phyloP scores from a whole-genome alignment of 805 yeast genomes.

The Lipomyces japonicus region DNA sequence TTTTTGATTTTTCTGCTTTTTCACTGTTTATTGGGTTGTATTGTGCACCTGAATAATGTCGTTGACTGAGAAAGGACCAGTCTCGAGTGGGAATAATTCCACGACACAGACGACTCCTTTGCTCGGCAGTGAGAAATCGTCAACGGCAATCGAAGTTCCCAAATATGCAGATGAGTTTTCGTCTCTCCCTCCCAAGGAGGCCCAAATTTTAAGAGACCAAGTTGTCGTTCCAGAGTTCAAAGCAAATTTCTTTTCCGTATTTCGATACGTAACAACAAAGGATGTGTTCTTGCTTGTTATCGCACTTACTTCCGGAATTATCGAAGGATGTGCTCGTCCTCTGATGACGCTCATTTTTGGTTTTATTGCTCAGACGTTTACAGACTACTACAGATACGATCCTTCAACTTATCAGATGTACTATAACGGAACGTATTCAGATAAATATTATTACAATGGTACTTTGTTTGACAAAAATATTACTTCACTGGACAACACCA shows the following conservation, averaged over 20 bases:
- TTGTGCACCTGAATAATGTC: too few relatives aligned
- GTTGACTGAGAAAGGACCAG: too few relatives aligned
- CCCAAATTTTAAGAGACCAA: slow-evolving; percentile 38
- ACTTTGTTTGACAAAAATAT: slow-evolving; percentile 10
- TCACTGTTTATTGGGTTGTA: too few relatives aligned
- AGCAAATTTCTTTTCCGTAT: slow-evolving; percentile 35
- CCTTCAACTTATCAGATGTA: slow-evolving; percentile 17
- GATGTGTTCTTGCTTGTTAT: slow-evolving; percentile 29
- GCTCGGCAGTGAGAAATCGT: slow-evolving; percentile 12
- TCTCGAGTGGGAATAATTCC: too few relatives aligned
- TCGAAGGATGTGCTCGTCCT: slow-evolving; percentile 37
- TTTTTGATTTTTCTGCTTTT: neutral
- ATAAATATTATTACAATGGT: slow-evolving; percentile 18
- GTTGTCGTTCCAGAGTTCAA: slow-evolving; percentile 29
- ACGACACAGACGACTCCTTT: slow-evolving; percentile 21
- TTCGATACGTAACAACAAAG: slow-evolving; percentile 37
- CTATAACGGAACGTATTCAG: slow-evolving; percentile 23
- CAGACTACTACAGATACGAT: slow-evolving; percentile 34
- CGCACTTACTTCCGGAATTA: slow-evolving; percentile 35
- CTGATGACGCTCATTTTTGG: slow-evolving; percentile 44
- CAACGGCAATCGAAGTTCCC: slow-evolving; percentile 12
- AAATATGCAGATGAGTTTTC: slow-evolving; percentile 32
- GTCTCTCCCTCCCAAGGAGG: slow-evolving; percentile 35
- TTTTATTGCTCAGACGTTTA: slow-evolving; percentile 38
- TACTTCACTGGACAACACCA: slow-evolving; percentile 24